phyloP scores from a whole-genome alignment of 2,329 filamentous ascomycete species.

The Amphichorda felina region DNA sequence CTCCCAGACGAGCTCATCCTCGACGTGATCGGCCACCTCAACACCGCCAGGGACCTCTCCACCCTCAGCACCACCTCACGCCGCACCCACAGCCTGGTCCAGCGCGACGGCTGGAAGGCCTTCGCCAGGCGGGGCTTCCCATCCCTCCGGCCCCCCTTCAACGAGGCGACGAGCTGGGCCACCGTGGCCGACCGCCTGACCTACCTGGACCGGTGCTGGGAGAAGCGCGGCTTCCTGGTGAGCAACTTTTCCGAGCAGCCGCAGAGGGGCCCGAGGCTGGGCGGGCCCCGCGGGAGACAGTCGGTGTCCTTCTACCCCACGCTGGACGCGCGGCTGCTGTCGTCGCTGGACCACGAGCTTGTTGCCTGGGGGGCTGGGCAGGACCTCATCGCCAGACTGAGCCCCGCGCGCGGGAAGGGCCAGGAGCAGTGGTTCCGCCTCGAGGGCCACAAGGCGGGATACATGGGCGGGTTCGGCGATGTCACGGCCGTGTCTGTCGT shows the following conservation, averaged over 20 bases:
- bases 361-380: conserved; percentile 40
- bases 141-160: conserved; percentile 20
- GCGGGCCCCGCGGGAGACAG: conserved; percentile 12
- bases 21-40: conserved; percentile 32
- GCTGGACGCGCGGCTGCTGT: conserved; percentile 29
- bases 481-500: conserved; percentile 34
- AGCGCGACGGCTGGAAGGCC: conserved; percentile 33
- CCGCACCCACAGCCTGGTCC: conserved; percentile 24
- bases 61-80: conserved; percentile 25
- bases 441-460: conserved; percentile 25
- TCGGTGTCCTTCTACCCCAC: conserved; percentile 31
- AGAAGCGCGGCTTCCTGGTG: conserved; percentile 30
- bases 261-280: conserved; percentile 5
- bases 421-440: conserved; percentile 22
- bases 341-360: conserved; percentile 26
- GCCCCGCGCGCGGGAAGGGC: conserved; percentile 11
- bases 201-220: conserved; percentile 40
- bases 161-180: conserved; percentile 17
- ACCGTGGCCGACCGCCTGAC: conserved; percentile 32
- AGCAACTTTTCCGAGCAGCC: conserved; percentile 12
- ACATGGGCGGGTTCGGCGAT: conserved; percentile 33
- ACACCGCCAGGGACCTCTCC: conserved; percentile 35
- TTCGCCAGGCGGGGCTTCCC: conserved; percentile 34
- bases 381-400: conserved; percentile 31
- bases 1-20: conserved; percentile 39